phyloP scores from a whole-genome alignment of 768 basidiomycete genomes.

The Dioszegia hungarica region DNA sequence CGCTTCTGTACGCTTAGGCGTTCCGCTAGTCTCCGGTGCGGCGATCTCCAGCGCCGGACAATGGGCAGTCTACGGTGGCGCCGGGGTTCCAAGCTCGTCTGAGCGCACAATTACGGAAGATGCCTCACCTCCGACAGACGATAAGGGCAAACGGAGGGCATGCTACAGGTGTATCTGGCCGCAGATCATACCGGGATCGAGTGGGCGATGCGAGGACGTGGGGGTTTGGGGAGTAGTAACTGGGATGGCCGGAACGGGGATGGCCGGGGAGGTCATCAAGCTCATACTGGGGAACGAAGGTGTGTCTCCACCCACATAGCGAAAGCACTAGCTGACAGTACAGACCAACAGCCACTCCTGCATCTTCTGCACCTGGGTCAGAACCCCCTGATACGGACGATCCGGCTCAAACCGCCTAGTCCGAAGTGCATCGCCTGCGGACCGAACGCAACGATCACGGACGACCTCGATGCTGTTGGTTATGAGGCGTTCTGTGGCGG shows the following conservation, averaged over 20 bases:
- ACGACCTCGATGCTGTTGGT: slow-evolving; percentile 59
- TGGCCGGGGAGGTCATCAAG: slow-evolving; percentile 84
- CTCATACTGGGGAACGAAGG: slow-evolving; percentile 62
- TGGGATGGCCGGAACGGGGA: slow-evolving; percentile 80
- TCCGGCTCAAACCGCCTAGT: slow-evolving; percentile 72
- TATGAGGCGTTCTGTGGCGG: slow-evolving; percentile 86
- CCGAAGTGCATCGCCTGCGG: slow-evolving; percentile 74
- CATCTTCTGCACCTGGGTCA: slow-evolving; percentile 70
- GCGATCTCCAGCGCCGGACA: slow-evolving; percentile 58
- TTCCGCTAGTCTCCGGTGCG: slow-evolving; percentile 85
- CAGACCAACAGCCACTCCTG: slow-evolving; percentile 63
- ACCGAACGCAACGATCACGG: slow-evolving; percentile 47
- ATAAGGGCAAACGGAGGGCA: slow-evolving; percentile 59
- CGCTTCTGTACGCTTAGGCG: slow-evolving; percentile 66
- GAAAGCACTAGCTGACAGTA: neutral
- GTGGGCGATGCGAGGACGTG: slow-evolving; percentile 78
- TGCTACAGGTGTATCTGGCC: slow-evolving; percentile 96
- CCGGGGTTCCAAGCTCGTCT: no score
- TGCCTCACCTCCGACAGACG: neutral
- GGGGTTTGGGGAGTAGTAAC: slow-evolving; percentile 86
- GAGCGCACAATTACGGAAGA: no score
- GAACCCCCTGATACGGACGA: slow-evolving; percentile 67
- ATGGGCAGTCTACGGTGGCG: slow-evolving; percentile 47
- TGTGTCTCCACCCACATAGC: slow-evolving; percentile 8
- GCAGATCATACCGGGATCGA: slow-evolving; percentile 58